Evolutionary conservation across 768 basidiomycete genomes (phyloP).

Genomic region (Thelephora ganbajun): DNA sequence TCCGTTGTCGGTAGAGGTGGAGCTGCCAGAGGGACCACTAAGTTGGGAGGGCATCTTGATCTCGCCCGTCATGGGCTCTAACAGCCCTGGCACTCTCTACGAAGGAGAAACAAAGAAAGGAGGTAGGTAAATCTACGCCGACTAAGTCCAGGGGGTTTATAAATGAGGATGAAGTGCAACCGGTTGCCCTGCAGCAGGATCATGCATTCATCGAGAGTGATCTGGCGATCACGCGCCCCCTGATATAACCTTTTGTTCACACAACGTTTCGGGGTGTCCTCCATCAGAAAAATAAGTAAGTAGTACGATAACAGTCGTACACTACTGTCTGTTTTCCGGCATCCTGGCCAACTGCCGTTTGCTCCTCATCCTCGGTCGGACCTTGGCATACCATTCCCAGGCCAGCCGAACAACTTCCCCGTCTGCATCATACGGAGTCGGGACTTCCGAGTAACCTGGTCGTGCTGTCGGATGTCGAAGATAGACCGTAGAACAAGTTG

Average conservation of each 20-base stretch:
- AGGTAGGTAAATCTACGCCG: slow-evolving; percentile 4
- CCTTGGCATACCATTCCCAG: slow-evolving; percentile 90
- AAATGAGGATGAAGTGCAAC: no score
- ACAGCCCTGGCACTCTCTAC: not conserved
- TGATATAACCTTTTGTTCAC: no score
- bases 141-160: slow-evolving; percentile 4
- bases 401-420: slow-evolving; percentile 84
- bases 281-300: no score
- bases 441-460: slow-evolving; percentile 92
- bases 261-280: no score
- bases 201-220: no score
- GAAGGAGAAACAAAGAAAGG: not conserved
- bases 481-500: slow-evolving; percentile 84
- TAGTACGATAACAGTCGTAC: not conserved
- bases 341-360: slow-evolving; percentile 44
- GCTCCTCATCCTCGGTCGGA: slow-evolving; percentile 53
- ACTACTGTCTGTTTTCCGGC: slow-evolving; percentile 46
- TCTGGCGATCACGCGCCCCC: no score
- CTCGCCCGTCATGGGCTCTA: not conserved
- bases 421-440: slow-evolving; percentile 91
- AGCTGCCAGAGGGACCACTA: not conserved
- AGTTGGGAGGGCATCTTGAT: not conserved
- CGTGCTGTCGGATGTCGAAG: slow-evolving; percentile 93
- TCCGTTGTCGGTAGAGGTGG: not conserved
- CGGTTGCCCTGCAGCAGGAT: no score